Percentiles rank a stretch among this genome's conserved stretches.
Evolutionary conservation across 2,329 filamentous ascomycete genomes (phyloP).

Genomic region (Fusarium tuaranense): DNA sequence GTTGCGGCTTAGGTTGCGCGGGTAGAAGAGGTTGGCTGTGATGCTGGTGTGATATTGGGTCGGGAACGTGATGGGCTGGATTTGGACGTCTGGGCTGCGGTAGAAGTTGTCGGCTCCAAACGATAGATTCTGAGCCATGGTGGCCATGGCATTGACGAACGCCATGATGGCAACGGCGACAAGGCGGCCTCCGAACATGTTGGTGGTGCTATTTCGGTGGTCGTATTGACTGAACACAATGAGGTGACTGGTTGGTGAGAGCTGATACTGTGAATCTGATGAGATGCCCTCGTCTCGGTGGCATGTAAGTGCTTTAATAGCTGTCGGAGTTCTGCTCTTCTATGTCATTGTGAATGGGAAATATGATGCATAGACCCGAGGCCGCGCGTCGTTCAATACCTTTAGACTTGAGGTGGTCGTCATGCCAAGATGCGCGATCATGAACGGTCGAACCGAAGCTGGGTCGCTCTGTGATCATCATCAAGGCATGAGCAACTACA

Average conservation of each 20-base stretch:
- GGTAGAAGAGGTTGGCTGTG: slow-evolving; percentile 4
- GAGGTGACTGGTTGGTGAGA: not conserved
- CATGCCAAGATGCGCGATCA: not conserved
- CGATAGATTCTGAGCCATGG: slow-evolving; percentile 7
- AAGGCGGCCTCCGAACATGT: not conserved
- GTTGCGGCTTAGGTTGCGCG: not conserved
- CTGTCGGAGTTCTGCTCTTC: not conserved
- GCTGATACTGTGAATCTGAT: not conserved
- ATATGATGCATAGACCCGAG: not conserved
- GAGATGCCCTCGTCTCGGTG: not conserved
- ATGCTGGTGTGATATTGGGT: not conserved
- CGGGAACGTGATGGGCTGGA: slow-evolving; percentile 1
- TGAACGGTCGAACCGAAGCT: not conserved
- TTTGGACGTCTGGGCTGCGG: not conserved
- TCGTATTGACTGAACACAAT: not conserved
- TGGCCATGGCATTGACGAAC: not conserved
- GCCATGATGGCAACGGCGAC: not conserved
- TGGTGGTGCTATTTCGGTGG: not conserved
- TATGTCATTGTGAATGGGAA: not conserved
- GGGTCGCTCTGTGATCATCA: not conserved
- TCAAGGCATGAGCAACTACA: not conserved
- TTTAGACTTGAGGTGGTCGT: not conserved
- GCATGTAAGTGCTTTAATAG: not conserved
- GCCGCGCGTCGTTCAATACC: not conserved
- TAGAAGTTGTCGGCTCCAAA: slow-evolving; percentile 17